Evolutionary conservation across 192 early-diverging fungal genomes (phyloP).

Genomic region (Thoreauomyces humboldtii): DNA sequence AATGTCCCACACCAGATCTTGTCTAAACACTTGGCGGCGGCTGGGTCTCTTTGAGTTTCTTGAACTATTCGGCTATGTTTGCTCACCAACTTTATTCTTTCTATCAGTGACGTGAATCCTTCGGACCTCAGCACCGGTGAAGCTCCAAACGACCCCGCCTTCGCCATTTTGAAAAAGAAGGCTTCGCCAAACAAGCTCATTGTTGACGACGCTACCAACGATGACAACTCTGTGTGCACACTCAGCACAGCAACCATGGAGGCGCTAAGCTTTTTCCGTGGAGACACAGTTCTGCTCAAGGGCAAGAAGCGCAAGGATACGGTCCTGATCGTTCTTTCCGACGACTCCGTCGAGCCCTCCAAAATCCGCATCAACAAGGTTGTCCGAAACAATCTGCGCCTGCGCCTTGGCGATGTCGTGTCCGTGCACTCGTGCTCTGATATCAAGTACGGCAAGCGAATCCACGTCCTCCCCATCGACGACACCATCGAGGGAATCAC

Average conservation of each 20-base stretch:
- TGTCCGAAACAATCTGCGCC: slow-evolving; percentile 91
- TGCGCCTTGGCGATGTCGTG: slow-evolving; percentile 94
- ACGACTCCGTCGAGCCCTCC: slow-evolving; percentile 87
- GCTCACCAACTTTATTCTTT: not conserved
- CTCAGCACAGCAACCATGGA: slow-evolving; percentile 93
- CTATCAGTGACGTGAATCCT: slow-evolving; percentile 38
- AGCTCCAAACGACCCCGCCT: slow-evolving; percentile 78
- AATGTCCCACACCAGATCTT: no score
- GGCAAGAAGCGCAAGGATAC: slow-evolving; percentile 98
- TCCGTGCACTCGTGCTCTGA: slow-evolving; percentile 91
- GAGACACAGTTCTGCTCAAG: slow-evolving; percentile 92
- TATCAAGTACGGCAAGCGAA: slow-evolving; percentile 96
- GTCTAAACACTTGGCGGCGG: no score
- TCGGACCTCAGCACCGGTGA: slow-evolving; percentile 33
- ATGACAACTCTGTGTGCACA: slow-evolving; percentile 94
- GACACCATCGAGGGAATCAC: slow-evolving; percentile 97
- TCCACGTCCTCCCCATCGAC: slow-evolving; percentile 95
- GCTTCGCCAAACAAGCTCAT: slow-evolving; percentile 97
- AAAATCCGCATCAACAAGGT: slow-evolving; percentile 96
- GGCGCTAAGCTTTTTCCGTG: slow-evolving; percentile 85
- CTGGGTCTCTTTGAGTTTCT: no score
- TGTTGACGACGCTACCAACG: slow-evolving; percentile 94
- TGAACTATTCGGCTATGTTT: no score
- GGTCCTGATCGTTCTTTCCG: slow-evolving; percentile 88
- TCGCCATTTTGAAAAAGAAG: slow-evolving; percentile 95